Evolutionary conservation across 257 asterid genomes (phyloP).

Genomic region (Cordia subcordata): DNA sequence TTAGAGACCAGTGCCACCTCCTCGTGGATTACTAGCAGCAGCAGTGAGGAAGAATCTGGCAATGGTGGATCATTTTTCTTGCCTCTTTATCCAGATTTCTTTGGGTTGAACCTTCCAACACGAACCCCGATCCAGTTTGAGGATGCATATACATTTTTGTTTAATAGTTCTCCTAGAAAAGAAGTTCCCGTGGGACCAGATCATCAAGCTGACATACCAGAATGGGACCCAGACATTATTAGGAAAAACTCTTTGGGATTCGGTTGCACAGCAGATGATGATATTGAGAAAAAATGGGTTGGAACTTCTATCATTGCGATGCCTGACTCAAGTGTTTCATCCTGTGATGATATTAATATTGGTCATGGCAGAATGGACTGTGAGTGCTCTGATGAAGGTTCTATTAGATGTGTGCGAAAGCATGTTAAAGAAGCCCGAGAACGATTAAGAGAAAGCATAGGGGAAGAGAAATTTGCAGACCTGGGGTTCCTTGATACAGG

Average conservation of each 20-base stretch:
- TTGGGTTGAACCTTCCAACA: slow-evolving; percentile 33
- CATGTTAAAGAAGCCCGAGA: slow-evolving; percentile 66
- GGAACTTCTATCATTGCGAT: slow-evolving; percentile 46
- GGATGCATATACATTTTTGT: slow-evolving; percentile 33
- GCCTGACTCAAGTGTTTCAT: slow-evolving; percentile 30
- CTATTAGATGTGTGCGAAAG: slow-evolving; percentile 72
- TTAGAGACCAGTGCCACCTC: slow-evolving; percentile 47
- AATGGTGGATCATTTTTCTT: slow-evolving; percentile 24
- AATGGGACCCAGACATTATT: slow-evolving; percentile 32
- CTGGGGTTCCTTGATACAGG: slow-evolving; percentile 77
- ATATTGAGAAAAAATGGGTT: slow-evolving; percentile 23
- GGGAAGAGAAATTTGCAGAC: slow-evolving; percentile 34
- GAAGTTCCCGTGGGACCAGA: slow-evolving; percentile 63
- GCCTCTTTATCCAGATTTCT: slow-evolving; percentile 27
- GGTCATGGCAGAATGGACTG: slow-evolving; percentile 56
- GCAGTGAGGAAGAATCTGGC: slow-evolving; percentile 44
- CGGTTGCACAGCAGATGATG: slow-evolving; percentile 8
- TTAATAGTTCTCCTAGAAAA: slow-evolving; percentile 42
- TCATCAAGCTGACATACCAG: slow-evolving; percentile 65
- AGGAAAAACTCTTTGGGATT: slow-evolving; percentile 12
- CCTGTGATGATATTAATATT: slow-evolving; percentile 23
- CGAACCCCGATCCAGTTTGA: slow-evolving; percentile 24
- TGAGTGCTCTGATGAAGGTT: slow-evolving; percentile 58
- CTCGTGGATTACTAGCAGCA: slow-evolving; percentile 53
- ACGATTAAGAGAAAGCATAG: slow-evolving; percentile 37